Base-by-base conservation (phyloP, 2,329 filamentous ascomycete genomes). In the Pseudocercospora crystallina region DNA sequence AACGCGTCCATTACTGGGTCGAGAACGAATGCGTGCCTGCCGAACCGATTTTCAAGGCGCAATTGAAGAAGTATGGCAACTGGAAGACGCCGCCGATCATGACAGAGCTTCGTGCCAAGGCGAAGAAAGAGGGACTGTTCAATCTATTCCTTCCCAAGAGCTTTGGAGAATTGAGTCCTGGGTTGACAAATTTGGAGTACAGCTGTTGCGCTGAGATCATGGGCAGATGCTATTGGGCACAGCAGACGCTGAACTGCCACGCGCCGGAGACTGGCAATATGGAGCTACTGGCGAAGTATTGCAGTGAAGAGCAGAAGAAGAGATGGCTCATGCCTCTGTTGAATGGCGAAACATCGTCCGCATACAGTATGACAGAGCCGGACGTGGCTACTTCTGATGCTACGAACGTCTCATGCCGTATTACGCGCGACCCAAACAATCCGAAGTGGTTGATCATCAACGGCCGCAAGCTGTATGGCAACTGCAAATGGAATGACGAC, bases 391-490 rank as follows among this genome's bases (percentile, higher is more conserved):
- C 72, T 5, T 75, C 71, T 7, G 74, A 77, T 56, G 75, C 74
- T 9, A 77, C 75, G 5, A 69, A 76, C 49, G 73, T 77, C 51
- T 73, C 72, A n/a, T 71, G 76, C 56, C 72, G 76, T 47, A 59
- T 61, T 38, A 77, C 96, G 68, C 81, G 79, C 53, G 96, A 97
- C 67, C 81, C 77, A 60, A 82, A 82, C 49, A 89, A 96, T 61
- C 90, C 91, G 4, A 82, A 92, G 64, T 83, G 90, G 62, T 96
- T 94, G 67, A 83, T 97, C 15, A 79, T 97, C 45, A 96, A 96
- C 66, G 92, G 92, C 49, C 81, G 85, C 83, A 97, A 97, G 90
- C 96, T 92, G 90, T 97, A 94, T 91, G 95, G 89, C 37, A 95
- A 89, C 61, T 92, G 92, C 60, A 90, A 90, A 17, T 92, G 92